Conservation (phyloP, 768 basidiomycete species). For the Boletus insuetus region DNA sequence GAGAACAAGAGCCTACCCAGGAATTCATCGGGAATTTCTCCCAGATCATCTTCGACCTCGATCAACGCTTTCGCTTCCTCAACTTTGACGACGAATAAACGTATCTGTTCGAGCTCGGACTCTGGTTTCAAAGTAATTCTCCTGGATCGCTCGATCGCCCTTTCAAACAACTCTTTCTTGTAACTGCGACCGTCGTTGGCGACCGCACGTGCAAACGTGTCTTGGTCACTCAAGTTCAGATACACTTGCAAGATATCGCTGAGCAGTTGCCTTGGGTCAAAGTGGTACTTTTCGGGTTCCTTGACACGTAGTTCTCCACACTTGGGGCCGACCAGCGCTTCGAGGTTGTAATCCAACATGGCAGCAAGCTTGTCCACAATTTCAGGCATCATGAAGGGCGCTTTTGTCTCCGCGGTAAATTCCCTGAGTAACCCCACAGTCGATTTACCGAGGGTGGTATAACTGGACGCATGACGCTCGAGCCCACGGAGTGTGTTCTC, state of each 20-base stretch:
- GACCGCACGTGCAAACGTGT: conserved; percentile 79
- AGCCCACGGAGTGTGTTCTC: conserved; percentile 73
- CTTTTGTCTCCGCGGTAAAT: conserved; percentile 89
- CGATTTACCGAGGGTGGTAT: conserved; percentile 81
- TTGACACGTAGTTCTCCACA: conserved; percentile 84
- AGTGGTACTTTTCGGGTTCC: conserved; percentile 85
- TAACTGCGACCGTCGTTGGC: conserved; percentile 96
- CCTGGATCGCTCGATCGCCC: conserved; percentile 65
- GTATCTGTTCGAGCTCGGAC: conserved; percentile 68
- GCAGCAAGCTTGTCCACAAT: conserved; percentile 94
- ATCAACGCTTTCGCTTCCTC: conserved; percentile 79
- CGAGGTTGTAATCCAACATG: conserved; percentile 94
- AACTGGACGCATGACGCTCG: conserved; percentile 82
- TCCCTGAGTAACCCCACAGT: conserved; percentile 89
- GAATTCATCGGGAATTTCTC: conserved; percentile 94
- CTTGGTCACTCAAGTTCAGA: conserved; percentile 78
- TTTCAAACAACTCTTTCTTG: conserved; percentile 75
- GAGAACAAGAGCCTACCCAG: conserved; percentile 54
- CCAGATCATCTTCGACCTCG: conserved; percentile 87
- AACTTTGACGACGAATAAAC: conserved; percentile 72
- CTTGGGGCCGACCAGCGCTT: conserved; percentile 83
- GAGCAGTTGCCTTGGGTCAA: conserved; percentile 79
- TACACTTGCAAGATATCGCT: conserved; percentile 89
- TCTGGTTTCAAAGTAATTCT: conserved; percentile 68
- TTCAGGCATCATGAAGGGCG: conserved; percentile 93